Evolutionary conservation across 2,329 filamentous ascomycete species (phyloP).

Genomic region (Cadophora sp.): DNA sequence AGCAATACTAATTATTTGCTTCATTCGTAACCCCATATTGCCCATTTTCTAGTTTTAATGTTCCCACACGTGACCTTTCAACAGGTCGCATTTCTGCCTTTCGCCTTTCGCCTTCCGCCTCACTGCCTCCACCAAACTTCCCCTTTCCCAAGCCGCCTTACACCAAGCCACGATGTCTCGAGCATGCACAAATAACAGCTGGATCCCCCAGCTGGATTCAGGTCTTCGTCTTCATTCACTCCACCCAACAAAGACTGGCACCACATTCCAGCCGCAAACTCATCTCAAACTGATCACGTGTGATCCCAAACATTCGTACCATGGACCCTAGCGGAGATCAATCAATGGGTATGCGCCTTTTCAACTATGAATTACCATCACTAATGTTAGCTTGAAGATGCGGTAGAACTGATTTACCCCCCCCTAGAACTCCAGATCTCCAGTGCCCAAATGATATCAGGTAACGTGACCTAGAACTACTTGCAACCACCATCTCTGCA

Average conservation of each 20-base stretch:
- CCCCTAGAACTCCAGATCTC: neutral
- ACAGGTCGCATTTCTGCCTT: constrained; percentile 11
- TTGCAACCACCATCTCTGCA: neutral
- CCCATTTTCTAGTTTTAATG: too few species aligned
- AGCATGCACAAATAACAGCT: constrained; percentile 26
- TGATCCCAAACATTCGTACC: neutral
- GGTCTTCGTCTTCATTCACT: neutral
- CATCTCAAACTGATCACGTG: neutral
- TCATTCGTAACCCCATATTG: too few species aligned
- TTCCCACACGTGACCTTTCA: neutral
- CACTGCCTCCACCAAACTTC: constrained; percentile 3
- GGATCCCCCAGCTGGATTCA: constrained; percentile 24
- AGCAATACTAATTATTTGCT: too few species aligned
- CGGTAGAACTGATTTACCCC: neutral
- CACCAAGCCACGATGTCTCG: constrained; percentile 20
- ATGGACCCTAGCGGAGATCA: neutral
- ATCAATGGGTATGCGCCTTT: neutral
- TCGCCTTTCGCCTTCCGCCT: constrained; percentile 21
- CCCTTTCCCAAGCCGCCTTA: constrained; percentile 20
- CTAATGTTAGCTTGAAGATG: neutral
- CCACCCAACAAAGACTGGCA: constrained; percentile 13
- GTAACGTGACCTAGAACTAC: constrained; percentile 6
- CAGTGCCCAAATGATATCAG: neutral
- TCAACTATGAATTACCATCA: neutral
- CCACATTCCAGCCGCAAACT: neutral